Base-by-base conservation (phyloP, 176 grass and related monocot genomes). In the Cenchrus fungigraminus region DNA sequence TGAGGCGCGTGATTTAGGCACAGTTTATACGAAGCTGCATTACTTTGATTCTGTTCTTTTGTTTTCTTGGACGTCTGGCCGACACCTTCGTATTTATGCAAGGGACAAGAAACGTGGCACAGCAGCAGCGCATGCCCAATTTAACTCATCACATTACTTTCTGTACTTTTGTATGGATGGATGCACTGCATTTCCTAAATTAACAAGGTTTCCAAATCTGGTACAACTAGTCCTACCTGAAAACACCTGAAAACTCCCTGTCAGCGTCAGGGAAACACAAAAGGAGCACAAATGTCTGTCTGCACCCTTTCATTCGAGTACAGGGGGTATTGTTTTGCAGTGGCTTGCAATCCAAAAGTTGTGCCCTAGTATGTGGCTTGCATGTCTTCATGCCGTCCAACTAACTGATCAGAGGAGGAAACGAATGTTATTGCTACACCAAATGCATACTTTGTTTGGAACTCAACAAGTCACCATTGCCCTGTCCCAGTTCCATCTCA, bases 171-270 rank as follows among this genome's bases (percentile, higher is more conserved):
- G 9, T 62, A 29, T 63, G 60, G 22, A 61, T 61, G 59, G n/a
- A 13, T 47, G 68, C 29, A 47, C 49, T 54, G 0, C 5, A 19
- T 19, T 73, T 79, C 59, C 61, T 45, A 53, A 53, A 17, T 20
- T 50, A 79, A 79, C 61, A 66, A 79, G 45, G 50, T 66, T 67
- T 67, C 46, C 9, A 74, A 25, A 53, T 53, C 58, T 17, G 81
- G 59, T 83, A 53, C 45, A 63, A 53, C 71, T 42, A 81, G 45
- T 1, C 65, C 40, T 28, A 69, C 65, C 65, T 70, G 50, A 81
- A 45, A 69, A 15, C 29, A 25, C 25, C 25, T 25, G 25, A 25
- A 25, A 25, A 25, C 20, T 25, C 56, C 40, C 37, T 60, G 34
- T 25, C 55, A 60, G 37, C 25, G 25, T 25, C 25, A 25, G 25